A percentile compares a stretch with the other conserved stretches of the same genome.
Evolutionary conservation across 768 basidiomycete species (phyloP).

Genomic region (Dioszegia hungarica): DNA sequence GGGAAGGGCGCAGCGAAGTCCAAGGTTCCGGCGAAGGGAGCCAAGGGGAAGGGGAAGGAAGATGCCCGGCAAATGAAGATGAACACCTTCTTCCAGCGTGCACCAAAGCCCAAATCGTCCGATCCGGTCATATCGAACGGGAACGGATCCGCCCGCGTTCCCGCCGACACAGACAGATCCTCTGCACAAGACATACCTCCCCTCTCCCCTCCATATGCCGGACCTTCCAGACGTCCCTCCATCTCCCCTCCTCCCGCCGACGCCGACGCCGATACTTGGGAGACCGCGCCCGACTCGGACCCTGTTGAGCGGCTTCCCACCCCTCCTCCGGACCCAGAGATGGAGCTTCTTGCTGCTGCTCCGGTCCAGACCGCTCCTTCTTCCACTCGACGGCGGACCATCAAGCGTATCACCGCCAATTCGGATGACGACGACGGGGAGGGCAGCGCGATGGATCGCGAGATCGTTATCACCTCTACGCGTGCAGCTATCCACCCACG

Average conservation of each 20-base stretch:
- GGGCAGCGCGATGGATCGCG: conserved; percentile 7
- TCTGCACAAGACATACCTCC: no score
- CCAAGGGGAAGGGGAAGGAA: not conserved
- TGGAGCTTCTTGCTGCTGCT: not conserved
- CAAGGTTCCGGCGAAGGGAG: not conserved
- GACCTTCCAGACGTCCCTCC: not conserved
- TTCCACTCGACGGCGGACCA: not conserved
- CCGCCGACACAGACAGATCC: no score
- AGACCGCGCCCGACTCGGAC: not conserved
- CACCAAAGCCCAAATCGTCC: not conserved
- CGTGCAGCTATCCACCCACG: not conserved
- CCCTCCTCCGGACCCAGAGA: conserved; percentile 9
- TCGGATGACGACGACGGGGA: conserved; percentile 34
- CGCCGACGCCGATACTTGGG: not conserved
- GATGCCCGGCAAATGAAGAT: not conserved
- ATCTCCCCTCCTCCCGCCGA: not conserved
- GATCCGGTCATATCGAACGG: no score
- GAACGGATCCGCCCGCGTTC: no score
- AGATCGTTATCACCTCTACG: conserved; percentile 28
- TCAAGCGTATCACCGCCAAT: conserved; percentile 15
- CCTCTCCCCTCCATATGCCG: no score
- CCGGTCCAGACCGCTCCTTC: not conserved
- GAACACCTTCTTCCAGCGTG: conserved; percentile 2
- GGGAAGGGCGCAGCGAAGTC: not conserved
- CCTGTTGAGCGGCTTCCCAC: conserved; percentile 7